Conservation (phyloP, 108 stramenopile species). For the Seminavis robusta region DNA sequence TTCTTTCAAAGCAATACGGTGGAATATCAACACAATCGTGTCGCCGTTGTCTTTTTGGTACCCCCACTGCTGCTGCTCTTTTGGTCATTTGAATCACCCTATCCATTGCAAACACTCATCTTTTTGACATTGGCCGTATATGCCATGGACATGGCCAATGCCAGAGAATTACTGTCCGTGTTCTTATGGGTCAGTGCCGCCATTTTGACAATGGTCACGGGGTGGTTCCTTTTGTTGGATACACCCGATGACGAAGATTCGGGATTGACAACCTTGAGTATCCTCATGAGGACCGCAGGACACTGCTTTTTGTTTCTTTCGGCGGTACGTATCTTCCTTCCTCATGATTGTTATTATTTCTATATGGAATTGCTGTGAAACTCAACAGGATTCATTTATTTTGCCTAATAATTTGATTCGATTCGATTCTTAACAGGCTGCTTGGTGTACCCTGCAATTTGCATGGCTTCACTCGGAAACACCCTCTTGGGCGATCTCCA, state of each 20-base stretch:
- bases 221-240: slow-evolving; percentile 31
- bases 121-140: slow-evolving; percentile 43
- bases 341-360: slow-evolving; percentile 13
- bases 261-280: neutral
- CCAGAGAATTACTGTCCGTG: slow-evolving; percentile 33
- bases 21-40: slow-evolving; percentile 27
- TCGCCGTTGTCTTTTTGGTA: slow-evolving; percentile 33
- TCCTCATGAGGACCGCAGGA: neutral
- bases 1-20: neutral
- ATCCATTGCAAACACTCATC: slow-evolving; percentile 37
- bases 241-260: slow-evolving; percentile 19
- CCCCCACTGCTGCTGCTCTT: slow-evolving; percentile 52
- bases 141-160: slow-evolving; percentile 61
- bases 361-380: slow-evolving; percentile 7
- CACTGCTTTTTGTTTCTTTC: neutral
- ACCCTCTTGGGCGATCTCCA: slow-evolving; percentile 24
- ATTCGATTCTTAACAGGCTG: slow-evolving; percentile 25
- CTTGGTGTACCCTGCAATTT: slow-evolving; percentile 60
- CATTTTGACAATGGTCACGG: slow-evolving; percentile 36
- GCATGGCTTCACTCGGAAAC: slow-evolving; percentile 44
- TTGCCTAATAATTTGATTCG: neutral
- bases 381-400: neutral
- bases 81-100: slow-evolving; percentile 47
- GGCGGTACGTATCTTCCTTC: neutral
- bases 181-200: slow-evolving; percentile 48